Base-by-base conservation (phyloP, 805 yeast species). In the Candida nanaspora region DNA sequence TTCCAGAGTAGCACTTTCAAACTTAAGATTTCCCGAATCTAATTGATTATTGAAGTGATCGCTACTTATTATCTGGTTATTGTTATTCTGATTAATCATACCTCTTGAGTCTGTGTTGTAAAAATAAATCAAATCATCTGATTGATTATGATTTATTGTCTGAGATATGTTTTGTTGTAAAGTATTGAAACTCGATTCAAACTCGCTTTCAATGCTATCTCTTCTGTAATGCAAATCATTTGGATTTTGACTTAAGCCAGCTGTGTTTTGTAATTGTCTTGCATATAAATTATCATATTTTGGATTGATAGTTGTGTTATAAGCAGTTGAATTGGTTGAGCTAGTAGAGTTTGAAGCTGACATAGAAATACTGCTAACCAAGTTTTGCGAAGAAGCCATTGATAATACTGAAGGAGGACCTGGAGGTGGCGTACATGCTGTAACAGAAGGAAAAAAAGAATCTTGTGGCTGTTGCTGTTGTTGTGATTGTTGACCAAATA, bases 351-450 rank as follows among this genome's bases (percentile, higher is more conserved):
- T 28, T 15, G 35, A 13, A 22, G 35, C 44, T 10, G 39, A 30
- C 26, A 41, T 35, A n/a, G 40, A 29, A 11, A 35, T 27, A 14
- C 41, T 35, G 22, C 40, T 39, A 2, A 30, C 21, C n/a, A 9
- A 16, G 28, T 26, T 39, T 36, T 15, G 37, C 37, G 34, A 6
- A 3, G 34, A 6, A 3, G 34, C 4, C 34, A 31, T 18, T 4
- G 34, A 31, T 18, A 31, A 16, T 3, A 31, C 13, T 8, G 34
- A 31, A 31, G 22, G 34, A 18, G 33, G 19, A 14, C 33, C 40
- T 10, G 54, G 52, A 10, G 55, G 59, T 3, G 62, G 62, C 16
- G 59, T 50, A 42, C 62, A 56, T 3, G 64, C 62, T 19, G 52
- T 41, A 8, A 57, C 59, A 5, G 62, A 55, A 6, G 62, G 63